Evolutionary conservation across 1,139 yeast species (phyloP), one percentile per base, ranked within the genome.

Genomic region (Candida tropicalis): DNA sequence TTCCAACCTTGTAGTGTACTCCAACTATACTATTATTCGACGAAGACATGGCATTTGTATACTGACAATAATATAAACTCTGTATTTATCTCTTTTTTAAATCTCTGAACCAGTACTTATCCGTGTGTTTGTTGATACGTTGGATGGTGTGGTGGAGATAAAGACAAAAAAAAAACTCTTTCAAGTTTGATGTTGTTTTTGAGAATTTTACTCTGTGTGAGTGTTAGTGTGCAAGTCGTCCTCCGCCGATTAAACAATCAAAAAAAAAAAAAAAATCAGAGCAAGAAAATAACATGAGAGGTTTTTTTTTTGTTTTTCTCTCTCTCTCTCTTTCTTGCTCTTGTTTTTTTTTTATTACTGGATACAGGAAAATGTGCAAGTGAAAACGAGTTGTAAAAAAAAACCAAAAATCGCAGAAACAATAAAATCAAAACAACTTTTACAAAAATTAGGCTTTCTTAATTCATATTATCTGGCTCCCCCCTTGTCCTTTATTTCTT

Each of bases 1-100:
- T 90, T 39, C 97, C 99, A 48, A 93, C 90, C 53, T 93, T 90
- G 70, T 89, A 93, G 72, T 93, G 98, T 25, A 78, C 75, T 18
- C 84, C 84, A 27, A 79, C 82, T 35, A 77, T 68, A 49, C 27
- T 37, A 29, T 36, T 36, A 36, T 36, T 36, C 36, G 36, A 33
- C 9, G 36, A 33, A 4, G 36, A 33, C 36, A 33, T 33, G 22
- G 26, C 36, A 33, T 33, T 33, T 33, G 36, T 23, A 11, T n/a
- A 16, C 15, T 29, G n/a, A n/a, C n/a, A n/a, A n/a, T n/a, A n/a
- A n/a, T n/a, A n/a, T n/a, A 29, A 15, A 12, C 29, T 2, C 12
- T 3, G 12, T 26, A 11, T n/a, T 10, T 10, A 4, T 26, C 6
- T 26, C 16, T 8, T 17, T 15, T 29, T 11, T 29, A n/a, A n/a